These are phyloP conservation scores for Pleurostoma richardsiae DNA, from an alignment of 2,329 filamentous ascomycete genomes.

Conservation along the genomic window DNA sequence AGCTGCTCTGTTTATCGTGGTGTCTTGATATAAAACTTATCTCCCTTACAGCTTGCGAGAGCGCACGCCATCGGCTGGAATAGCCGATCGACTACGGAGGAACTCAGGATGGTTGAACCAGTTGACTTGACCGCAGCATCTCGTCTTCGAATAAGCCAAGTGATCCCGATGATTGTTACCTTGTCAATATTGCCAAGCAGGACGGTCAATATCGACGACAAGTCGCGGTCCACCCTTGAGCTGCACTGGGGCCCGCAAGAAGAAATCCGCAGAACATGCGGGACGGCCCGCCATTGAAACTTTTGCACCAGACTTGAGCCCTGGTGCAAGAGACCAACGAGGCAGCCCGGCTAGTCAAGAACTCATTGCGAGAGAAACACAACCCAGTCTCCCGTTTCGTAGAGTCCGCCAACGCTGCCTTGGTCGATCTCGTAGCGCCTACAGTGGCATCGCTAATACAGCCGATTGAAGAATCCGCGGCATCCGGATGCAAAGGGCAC, in stretches of 20 bases:
- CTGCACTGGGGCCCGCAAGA: slow-evolving; percentile 5
- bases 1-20: too few species aligned
- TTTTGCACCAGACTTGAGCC: slow-evolving; percentile 10
- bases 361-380: slow-evolving; percentile 5
- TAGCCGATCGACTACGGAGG: too few species aligned
- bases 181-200: not conserved
- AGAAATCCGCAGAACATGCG: too few species aligned
- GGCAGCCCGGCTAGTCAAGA: not conserved
- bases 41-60: too few species aligned
- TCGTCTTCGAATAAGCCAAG: too few species aligned
- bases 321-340: slow-evolving; percentile 11
- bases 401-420: not conserved
- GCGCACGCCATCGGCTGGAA: too few species aligned
- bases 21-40: too few species aligned
- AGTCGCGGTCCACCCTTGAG: slow-evolving; percentile 4
- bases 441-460: slow-evolving; percentile 6
- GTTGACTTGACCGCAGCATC: too few species aligned
- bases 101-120: too few species aligned
- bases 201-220: not conserved
- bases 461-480: slow-evolving; percentile 4
- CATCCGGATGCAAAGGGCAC: slow-evolving; percentile 8
- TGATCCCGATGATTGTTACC: too few species aligned
- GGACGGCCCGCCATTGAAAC: slow-evolving; percentile 7
- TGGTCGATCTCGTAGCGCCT: not conserved
- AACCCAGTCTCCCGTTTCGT: not conserved